Evolutionary conservation across 2,329 filamentous ascomycete species (phyloP).

Genomic region (Cercospora sp.): DNA sequence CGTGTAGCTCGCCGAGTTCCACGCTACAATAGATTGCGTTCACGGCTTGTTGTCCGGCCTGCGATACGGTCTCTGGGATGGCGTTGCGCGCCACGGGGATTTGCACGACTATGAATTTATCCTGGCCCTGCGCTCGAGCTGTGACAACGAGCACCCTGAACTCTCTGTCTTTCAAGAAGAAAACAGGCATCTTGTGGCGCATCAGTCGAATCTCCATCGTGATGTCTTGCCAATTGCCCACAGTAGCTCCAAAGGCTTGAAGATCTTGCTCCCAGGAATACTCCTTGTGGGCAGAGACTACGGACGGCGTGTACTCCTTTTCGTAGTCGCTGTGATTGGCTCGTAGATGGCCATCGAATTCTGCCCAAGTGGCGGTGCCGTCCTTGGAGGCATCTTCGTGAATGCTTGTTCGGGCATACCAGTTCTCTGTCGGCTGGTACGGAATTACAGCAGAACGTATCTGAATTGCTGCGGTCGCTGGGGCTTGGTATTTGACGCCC

Average conservation of each 20-base stretch:
- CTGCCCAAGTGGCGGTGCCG: conserved; percentile 62
- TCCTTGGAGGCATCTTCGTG: conserved; percentile 55
- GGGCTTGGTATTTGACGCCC: conserved; percentile 51
- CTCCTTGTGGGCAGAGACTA: conserved; percentile 49
- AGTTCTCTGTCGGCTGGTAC: conserved; percentile 52
- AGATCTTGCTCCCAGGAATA: conserved; percentile 8
- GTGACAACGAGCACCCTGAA: conserved; percentile 68
- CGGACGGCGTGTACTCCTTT: conserved; percentile 58
- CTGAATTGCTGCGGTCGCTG: conserved; percentile 55
- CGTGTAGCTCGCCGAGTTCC: conserved; percentile 50
- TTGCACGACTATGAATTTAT: conserved; percentile 41
- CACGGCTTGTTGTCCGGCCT: conserved; percentile 35
- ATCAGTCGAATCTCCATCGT: conserved; percentile 60
- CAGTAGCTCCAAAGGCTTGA: background rate
- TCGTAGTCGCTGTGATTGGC: conserved; percentile 59
- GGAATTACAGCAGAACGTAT: conserved; percentile 46
- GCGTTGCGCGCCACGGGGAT: conserved; percentile 37
- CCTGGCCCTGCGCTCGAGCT: conserved; percentile 30
- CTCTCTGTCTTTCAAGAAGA: conserved; percentile 60
- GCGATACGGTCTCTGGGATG: background rate
- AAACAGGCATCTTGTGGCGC: conserved; percentile 61
- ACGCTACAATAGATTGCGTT: conserved; percentile 45
- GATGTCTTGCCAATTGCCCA: conserved; percentile 37
- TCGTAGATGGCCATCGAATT: conserved; percentile 63
- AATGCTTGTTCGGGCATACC: conserved; percentile 64